phyloP scores from a whole-genome alignment of 352 stramenopile species.

The Blastocystis sp. region DNA sequence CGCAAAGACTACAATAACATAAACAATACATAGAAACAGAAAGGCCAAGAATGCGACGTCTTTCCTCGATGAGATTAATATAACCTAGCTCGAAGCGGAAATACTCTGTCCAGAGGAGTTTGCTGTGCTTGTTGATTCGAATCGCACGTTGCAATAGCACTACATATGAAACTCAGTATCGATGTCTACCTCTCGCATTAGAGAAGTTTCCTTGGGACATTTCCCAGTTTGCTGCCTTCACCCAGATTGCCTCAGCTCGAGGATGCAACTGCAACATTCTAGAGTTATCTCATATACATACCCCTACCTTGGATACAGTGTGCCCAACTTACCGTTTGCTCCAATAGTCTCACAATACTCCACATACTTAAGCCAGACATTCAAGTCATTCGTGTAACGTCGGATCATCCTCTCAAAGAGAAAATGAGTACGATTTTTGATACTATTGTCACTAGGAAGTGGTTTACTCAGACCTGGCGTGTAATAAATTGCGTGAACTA shows the following conservation, averaged over 20 bases:
- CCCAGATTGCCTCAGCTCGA: conserved; percentile 31
- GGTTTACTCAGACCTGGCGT: neutral
- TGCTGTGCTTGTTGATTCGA: conserved; percentile 57
- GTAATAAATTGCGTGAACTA: neutral
- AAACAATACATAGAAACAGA: neutral
- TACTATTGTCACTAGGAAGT: neutral
- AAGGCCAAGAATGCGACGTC: conserved; percentile 42
- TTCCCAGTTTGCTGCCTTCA: conserved; percentile 28
- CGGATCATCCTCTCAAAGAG: conserved; percentile 46
- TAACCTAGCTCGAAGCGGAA: conserved; percentile 57
- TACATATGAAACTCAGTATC: neutral
- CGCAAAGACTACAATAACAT: neutral
- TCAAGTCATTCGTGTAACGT: conserved; percentile 29
- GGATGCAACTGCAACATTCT: conserved; percentile 60
- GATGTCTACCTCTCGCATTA: neutral
- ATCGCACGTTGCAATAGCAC: conserved; percentile 12
- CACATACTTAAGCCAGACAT: conserved; percentile 59
- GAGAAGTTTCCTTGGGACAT: conserved; percentile 5
- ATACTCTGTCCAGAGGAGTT: conserved; percentile 46
- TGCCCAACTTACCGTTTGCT: neutral
- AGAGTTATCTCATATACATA: neutral
- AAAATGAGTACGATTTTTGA: neutral
- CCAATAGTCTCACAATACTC: conserved; percentile 17
- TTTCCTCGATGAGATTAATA: conserved; percentile 50
- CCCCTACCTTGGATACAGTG: conserved; percentile 21